A percentile compares a stretch with the other conserved stretches of the same genome.
phyloP scores from a whole-genome alignment of 139 green algal genomes.

The Pleodorina starrii region DNA sequence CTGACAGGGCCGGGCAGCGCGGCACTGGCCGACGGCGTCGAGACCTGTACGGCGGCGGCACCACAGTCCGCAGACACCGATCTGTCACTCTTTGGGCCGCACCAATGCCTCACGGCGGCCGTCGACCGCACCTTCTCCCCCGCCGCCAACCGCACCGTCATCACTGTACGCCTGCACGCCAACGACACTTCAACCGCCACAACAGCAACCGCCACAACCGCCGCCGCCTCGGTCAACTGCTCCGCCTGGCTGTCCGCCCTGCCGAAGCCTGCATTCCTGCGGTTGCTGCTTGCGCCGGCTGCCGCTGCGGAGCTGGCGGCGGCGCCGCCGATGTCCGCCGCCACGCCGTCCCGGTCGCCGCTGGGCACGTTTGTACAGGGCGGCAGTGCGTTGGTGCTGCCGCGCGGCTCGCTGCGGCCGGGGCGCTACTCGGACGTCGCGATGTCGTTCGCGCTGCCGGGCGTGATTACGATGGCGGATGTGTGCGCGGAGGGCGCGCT shows the following conservation, averaged over 20 bases:
- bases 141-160: not conserved
- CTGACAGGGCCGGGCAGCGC: not conserved
- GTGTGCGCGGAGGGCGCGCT: constrained; percentile 19
- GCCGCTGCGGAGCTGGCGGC: not conserved
- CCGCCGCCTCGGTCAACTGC: not conserved
- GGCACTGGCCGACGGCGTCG: not conserved
- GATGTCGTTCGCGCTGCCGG: not conserved
- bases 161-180: not conserved
- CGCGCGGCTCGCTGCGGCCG: not conserved
- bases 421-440: not conserved
- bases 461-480: not conserved
- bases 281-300: not conserved
- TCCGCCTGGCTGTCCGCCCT: not conserved
- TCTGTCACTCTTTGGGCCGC: not conserved
- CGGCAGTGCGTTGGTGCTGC: not conserved
- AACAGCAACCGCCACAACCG: not conserved
- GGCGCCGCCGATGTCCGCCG: not conserved
- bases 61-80: not conserved
- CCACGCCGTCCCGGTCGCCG: not conserved
- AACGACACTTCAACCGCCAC: not conserved
- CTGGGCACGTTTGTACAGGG: not conserved
- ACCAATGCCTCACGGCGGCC: not conserved
- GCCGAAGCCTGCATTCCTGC: constrained; percentile 4
- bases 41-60: not conserved
- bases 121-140: not conserved